Evolutionary conservation across 164 flowering plant species (phyloP), one percentile per base, ranked within the genome.

Genomic region (Berberis thunbergii): DNA sequence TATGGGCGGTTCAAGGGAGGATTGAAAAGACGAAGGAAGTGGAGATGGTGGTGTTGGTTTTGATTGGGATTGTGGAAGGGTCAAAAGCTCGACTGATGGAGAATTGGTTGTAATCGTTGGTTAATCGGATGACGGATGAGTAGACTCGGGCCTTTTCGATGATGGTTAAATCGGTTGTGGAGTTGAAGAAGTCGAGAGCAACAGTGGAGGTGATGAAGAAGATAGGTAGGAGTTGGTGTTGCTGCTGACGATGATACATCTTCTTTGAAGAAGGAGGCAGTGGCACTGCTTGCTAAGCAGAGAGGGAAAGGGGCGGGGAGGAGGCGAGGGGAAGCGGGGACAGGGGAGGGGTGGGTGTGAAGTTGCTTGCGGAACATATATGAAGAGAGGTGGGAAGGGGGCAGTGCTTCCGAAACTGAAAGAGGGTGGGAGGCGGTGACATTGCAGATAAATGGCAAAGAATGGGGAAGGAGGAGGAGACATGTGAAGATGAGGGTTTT

Each of bases 21-120:
- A 91, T 43, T 0, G 97, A 91, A 76, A 88, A 88, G 54, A 91
- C 76, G 67, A 88, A 88, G 1, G 89, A 83, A 43, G 95, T 88
- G 1, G 94, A 82, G 68, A 90, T 87, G 26, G 26, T 26, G 26
- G 26, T 26, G 26, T 26, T 26, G 0, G 89, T 40, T 48, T 41
- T 73, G 74, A 88, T 80, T 8, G 65, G 69, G 55, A 88, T 59
- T 4, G 53, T 73, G 3, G 71, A 48, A 1, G 84, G 84, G 72
- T 79, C 79, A 71, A 88, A 85, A 53, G 80, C 82, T 4, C 93
- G 76, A 49, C 91, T 93, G 54, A 68, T 54, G n/a, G 97, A 88
- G 75, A 65, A 74, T 67, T 76, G 78, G 59, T 79, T 79, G 54
- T 87, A 64, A 69, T 86, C 93, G 73, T 85, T 80, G 62, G 80